phyloP scores from a whole-genome alignment of 441 rosid species.

The Adansonia gregorii region DNA sequence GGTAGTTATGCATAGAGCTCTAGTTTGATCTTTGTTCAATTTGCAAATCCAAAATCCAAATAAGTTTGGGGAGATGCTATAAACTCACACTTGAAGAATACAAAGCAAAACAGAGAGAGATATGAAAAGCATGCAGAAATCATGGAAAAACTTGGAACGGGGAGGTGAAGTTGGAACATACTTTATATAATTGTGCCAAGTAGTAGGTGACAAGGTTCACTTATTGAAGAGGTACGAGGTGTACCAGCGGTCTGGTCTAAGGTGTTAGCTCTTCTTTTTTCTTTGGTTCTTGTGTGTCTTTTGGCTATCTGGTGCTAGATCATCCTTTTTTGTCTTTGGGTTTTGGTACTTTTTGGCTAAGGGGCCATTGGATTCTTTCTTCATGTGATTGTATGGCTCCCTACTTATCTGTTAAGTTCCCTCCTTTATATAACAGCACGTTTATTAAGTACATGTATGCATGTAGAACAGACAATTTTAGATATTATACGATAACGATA shows the following conservation, averaged over 20 bases:
- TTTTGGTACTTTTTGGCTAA: not conserved
- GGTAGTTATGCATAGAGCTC: no score
- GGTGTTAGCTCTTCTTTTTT: no score
- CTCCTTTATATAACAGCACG: not conserved
- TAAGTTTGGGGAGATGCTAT: not conserved
- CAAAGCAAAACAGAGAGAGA: no score
- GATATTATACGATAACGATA: no score
- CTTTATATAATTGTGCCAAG: not conserved
- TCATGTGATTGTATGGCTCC: conserved; percentile 11
- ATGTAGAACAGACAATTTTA: no score
- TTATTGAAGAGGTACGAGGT: conserved; percentile 1
- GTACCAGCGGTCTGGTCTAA: no score
- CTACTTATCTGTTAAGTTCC: not conserved
- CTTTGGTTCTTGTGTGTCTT: no score
- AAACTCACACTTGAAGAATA: no score
- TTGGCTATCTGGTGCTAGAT: not conserved
- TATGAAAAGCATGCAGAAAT: not conserved
- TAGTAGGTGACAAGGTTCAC: not conserved
- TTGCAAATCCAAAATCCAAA: not conserved
- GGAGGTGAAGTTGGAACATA: not conserved
- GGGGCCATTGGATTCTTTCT: not conserved
- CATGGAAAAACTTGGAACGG: not conserved
- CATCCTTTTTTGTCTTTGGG: not conserved
- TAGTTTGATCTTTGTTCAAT: no score
- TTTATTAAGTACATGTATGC: not conserved